Evolutionary conservation across 2,329 filamentous ascomycete genomes (phyloP).

Genomic region (Fusarium haematococcum): DNA sequence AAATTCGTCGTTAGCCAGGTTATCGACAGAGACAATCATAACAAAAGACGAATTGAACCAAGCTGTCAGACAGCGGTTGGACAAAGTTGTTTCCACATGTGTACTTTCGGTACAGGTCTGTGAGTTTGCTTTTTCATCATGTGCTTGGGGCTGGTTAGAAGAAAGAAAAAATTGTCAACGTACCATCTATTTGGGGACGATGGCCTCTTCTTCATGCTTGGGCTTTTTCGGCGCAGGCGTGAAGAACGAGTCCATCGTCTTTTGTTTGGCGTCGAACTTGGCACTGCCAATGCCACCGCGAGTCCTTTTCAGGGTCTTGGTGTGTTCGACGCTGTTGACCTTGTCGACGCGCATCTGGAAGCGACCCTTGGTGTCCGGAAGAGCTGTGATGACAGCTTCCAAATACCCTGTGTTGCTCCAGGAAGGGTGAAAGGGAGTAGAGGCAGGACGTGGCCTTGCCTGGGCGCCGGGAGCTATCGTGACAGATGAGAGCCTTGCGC

Average conservation of each 20-base stretch:
- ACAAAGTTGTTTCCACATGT: conserved; percentile 77
- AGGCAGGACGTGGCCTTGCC: conserved; percentile 18
- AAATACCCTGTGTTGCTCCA: conserved; percentile 68
- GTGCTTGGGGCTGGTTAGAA: conserved; percentile 37
- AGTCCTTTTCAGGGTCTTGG: conserved; percentile 80
- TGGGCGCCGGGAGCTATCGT: conserved; percentile 31
- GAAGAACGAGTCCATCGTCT: conserved; percentile 83
- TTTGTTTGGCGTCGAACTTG: conserved; percentile 79
- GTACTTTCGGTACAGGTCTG: conserved; percentile 84
- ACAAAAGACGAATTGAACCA: conserved; percentile 33
- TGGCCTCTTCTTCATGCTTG: conserved; percentile 40
- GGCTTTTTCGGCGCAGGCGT: conserved; percentile 53
- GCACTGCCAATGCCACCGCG: conserved; percentile 85
- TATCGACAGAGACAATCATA: conserved; percentile 39
- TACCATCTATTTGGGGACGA: conserved; percentile 52
- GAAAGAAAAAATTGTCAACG: conserved; percentile 41
- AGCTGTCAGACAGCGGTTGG: conserved; percentile 84
- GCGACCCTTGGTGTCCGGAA: not conserved
- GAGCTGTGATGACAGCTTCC: conserved; percentile 45
- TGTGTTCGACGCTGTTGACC: conserved; percentile 79
- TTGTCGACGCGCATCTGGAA: conserved; percentile 61
- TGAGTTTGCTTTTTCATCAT: conserved; percentile 81
- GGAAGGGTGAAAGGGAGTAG: conserved; percentile 40
- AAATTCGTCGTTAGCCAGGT: conserved; percentile 39
- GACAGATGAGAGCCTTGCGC: conserved; percentile 60